These are phyloP conservation scores for Begonia peltatifolia DNA, from an alignment of 306 rosid genomes.

Conservation along the genomic window DNA sequence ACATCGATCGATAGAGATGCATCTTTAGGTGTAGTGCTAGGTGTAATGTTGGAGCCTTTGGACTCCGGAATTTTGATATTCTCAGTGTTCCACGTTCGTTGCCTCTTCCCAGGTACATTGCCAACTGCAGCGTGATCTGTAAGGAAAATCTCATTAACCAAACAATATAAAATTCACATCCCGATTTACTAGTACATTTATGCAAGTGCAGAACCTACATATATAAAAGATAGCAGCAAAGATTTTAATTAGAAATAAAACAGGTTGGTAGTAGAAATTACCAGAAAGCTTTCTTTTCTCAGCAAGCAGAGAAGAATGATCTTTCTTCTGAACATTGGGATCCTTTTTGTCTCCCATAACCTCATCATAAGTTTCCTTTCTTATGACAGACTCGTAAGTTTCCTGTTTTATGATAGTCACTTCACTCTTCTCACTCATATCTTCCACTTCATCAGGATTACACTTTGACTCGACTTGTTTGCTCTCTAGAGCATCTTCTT, in stretches of 20 bases:
- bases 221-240: too few relatives aligned
- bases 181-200: too few relatives aligned
- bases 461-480: slow-evolving; percentile 55
- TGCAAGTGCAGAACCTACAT: too few relatives aligned
- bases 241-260: not conserved
- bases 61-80: slow-evolving; percentile 44
- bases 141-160: not conserved
- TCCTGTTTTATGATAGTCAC: slow-evolving; percentile 32
- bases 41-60: slow-evolving; percentile 31
- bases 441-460: slow-evolving; percentile 39
- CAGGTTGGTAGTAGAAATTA: slow-evolving; percentile 18
- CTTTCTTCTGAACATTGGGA: slow-evolving; percentile 25
- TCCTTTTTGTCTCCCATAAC: slow-evolving; percentile 30
- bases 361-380: slow-evolving; percentile 25
- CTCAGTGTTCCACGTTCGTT: slow-evolving; percentile 83
- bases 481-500: slow-evolving; percentile 77
- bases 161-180: too few relatives aligned
- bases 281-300: slow-evolving; percentile 86
- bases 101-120: slow-evolving; percentile 75
- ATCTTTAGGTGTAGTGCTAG: slow-evolving; percentile 46
- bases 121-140: slow-evolving; percentile 50
- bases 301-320: slow-evolving; percentile 22
- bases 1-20: slow-evolving; percentile 20
- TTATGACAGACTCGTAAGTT: slow-evolving; percentile 18
- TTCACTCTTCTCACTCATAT: slow-evolving; percentile 32